phyloP scores from a whole-genome alignment of 2,329 filamentous ascomycete species.

The Alternaria consortialis region DNA sequence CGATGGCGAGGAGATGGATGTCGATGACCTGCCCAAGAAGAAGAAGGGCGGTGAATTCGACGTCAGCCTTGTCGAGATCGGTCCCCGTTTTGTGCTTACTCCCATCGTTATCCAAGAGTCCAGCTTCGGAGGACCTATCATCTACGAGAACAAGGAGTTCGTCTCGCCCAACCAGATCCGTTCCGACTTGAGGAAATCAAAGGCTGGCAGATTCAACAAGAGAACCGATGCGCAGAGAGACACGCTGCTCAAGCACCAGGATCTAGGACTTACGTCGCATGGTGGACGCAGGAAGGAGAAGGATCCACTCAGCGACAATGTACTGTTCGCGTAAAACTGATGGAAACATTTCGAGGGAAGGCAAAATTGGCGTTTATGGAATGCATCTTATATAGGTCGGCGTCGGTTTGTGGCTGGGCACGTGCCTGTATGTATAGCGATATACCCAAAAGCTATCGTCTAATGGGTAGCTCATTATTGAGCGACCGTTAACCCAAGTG shows the following conservation, averaged over 20 bases:
- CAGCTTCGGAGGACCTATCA: slow-evolving; percentile 93
- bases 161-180: slow-evolving; percentile 95
- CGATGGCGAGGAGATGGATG: slow-evolving; percentile 53
- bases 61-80: slow-evolving; percentile 88
- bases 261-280: slow-evolving; percentile 75
- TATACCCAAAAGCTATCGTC: slow-evolving; percentile 37
- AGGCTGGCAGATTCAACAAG: slow-evolving; percentile 79
- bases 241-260: slow-evolving; percentile 75
- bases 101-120: slow-evolving; percentile 96
- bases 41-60: slow-evolving; percentile 71
- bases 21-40: slow-evolving; percentile 47
- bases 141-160: slow-evolving; percentile 98
- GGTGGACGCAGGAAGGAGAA: slow-evolving; percentile 70
- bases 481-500: slow-evolving; percentile 9
- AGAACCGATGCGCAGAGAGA: slow-evolving; percentile 79
- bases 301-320: slow-evolving; percentile 78
- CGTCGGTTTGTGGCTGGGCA: slow-evolving; percentile 13
- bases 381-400: slow-evolving; percentile 16
- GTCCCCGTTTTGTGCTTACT: slow-evolving; percentile 89
- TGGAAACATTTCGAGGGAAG: slow-evolving; percentile 7
- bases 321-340: slow-evolving; percentile 72
- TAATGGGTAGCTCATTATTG: slow-evolving; percentile 17
- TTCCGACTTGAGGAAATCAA: slow-evolving; percentile 77
- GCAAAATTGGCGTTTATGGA: slow-evolving; percentile 31
- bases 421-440: slow-evolving; percentile 22